Evolutionary conservation across 2,329 filamentous ascomycete species (phyloP), one percentile per base, ranked within the genome.

Genomic region (Colletotrichum godetiae): DNA sequence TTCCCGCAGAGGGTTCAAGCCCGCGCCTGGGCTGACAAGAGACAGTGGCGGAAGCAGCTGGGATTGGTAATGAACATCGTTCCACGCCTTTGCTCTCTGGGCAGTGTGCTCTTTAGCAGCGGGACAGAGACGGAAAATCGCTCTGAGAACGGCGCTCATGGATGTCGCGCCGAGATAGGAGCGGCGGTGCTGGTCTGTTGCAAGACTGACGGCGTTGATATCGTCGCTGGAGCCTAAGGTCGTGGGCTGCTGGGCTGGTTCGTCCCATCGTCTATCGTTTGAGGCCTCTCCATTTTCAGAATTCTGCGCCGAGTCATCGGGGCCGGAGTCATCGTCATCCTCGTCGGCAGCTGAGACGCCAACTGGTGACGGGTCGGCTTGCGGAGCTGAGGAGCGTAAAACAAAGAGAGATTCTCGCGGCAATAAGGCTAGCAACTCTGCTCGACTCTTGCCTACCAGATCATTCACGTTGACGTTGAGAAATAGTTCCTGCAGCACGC

Each of bases 111-210:
- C 76, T 49, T 81, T 80, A 24, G 79, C 76, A 31, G 78, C 77
- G 1, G 80, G 80, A 13, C 76, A 80, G 2, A 82, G 77, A n/a
- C 78, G 78, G 60, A 81, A 81, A 22, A 92, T 91, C 55, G 91
- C 89, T 75, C 90, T 87, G 37, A 92, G 83, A 6, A 88, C 89
- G 5, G 90, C 90, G 71, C 89, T 90, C 75, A 92, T 88, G 3
- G 90, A 92, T 0, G 90, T 91, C n/a, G 91, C 89, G 7, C 90
- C 90, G 5, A 92, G 83, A 76, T 92, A 92, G 4, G 90, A 91
- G 5, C 88, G 87, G 2, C 89, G 85, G 35, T 87, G 86, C 68
- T 88, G 85, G 24, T 90, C 85, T 10, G 86, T 86, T 84, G 91
- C 61, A 87, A 83, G 12, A 85, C 88, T 75, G 56, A 81, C 75